A percentile compares a stretch with the other conserved stretches of the same genome.
phyloP scores from a whole-genome alignment of 345 rosid genomes.

The Raphanus sativus region DNA sequence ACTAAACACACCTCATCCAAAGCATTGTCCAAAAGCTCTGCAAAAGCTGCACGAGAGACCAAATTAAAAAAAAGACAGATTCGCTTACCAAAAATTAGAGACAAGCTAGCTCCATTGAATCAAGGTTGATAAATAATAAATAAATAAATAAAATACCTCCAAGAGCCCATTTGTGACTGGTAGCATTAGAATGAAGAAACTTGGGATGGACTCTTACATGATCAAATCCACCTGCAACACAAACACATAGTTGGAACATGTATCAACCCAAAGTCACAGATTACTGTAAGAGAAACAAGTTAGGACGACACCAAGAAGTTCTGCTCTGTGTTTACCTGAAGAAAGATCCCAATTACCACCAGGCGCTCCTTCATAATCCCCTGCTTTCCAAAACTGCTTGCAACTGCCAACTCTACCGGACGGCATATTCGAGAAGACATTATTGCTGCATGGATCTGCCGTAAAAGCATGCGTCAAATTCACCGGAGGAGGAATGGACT shows the following conservation, averaged over 20 bases:
- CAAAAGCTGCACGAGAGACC: conserved; percentile 66
- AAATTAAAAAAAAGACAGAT: conserved; percentile 12
- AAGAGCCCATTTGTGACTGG: conserved; percentile 99
- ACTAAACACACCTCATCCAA: conserved; percentile 74
- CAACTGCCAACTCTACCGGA: conserved; percentile 31
- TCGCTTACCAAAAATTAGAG: neutral
- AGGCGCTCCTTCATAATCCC: conserved; percentile 67
- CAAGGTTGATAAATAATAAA: neutral
- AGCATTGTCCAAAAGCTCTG: conserved; percentile 87
- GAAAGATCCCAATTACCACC: conserved; percentile 48
- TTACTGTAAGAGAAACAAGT: neutral
- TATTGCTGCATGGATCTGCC: neutral
- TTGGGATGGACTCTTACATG: conserved; percentile 96
- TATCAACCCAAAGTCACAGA: neutral
- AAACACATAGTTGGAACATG: neutral
- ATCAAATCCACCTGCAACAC: conserved; percentile 67
- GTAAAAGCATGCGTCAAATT: conserved; percentile 8
- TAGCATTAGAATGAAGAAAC: conserved; percentile 94
- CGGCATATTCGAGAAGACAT: neutral
- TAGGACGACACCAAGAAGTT: no score
- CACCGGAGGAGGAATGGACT: conserved; percentile 40
- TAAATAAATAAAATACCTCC: conserved; percentile 55
- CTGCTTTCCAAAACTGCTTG: conserved; percentile 95
- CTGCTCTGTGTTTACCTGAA: conserved; percentile 42
- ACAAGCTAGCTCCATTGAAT: neutral